Evolutionary conservation across 257 asterid genomes (phyloP).

Genomic region (Penstemon eatonii): DNA sequence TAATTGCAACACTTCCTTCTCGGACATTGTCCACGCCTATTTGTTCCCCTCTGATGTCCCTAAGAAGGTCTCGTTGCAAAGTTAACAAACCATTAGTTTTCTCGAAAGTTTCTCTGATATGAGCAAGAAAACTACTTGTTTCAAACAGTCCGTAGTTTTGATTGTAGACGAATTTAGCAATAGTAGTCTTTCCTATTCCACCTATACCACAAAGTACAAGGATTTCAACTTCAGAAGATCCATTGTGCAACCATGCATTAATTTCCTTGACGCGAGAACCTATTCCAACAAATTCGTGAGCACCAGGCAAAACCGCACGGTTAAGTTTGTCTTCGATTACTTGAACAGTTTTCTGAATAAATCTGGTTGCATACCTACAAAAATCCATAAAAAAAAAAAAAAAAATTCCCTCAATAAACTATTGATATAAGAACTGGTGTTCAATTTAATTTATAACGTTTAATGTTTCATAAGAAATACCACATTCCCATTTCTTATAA

Average conservation of each 20-base stretch:
- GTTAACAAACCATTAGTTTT: background rate
- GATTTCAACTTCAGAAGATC: slow-evolving; percentile 21
- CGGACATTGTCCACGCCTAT: slow-evolving; percentile 1
- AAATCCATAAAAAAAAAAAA: background rate
- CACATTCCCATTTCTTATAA: too few relatives aligned
- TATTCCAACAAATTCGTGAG: slow-evolving; percentile 21
- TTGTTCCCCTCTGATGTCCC: slow-evolving; percentile 1
- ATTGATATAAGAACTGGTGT: too few relatives aligned
- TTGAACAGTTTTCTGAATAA: slow-evolving; percentile 12
- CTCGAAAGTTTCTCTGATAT: slow-evolving; percentile 22
- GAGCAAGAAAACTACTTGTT: slow-evolving; percentile 23
- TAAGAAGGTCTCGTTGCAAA: background rate
- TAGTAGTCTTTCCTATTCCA: slow-evolving; percentile 32
- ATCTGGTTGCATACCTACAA: slow-evolving; percentile 15
- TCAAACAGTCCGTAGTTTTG: slow-evolving; percentile 1
- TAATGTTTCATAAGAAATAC: too few relatives aligned
- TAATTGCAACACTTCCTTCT: background rate
- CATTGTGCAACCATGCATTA: slow-evolving; percentile 1
- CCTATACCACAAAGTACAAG: slow-evolving; percentile 31
- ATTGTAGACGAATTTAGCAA: slow-evolving; percentile 22
- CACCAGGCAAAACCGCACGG: background rate
- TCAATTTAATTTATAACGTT: too few relatives aligned
- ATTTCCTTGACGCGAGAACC: slow-evolving; percentile 18
- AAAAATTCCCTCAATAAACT: too few relatives aligned
- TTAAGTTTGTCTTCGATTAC: slow-evolving; percentile 16